Evolutionary conservation across 2,329 filamentous ascomycete species (phyloP).

Genomic region (Apiospora arundinis): DNA sequence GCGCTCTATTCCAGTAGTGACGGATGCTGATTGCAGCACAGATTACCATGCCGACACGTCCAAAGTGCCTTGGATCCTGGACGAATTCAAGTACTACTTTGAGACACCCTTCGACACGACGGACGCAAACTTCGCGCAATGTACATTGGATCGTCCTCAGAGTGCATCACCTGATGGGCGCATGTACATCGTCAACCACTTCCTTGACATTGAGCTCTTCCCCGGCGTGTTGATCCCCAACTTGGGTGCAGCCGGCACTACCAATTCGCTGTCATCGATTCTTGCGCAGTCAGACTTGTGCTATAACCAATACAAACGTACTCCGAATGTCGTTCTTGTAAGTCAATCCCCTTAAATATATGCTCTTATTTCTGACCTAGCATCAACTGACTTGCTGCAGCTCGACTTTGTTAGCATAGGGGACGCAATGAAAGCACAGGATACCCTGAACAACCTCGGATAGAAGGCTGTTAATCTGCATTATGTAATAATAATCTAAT

Average conservation of each 20-base stretch:
- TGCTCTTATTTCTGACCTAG: neutral
- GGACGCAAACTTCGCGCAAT: constrained; percentile 65
- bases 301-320: constrained; percentile 36
- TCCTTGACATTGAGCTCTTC: constrained; percentile 40
- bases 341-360: constrained; percentile 28
- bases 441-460: constrained; percentile 9
- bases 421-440: constrained; percentile 19
- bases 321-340: constrained; percentile 48
- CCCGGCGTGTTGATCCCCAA: constrained; percentile 46
- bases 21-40: constrained; percentile 38
- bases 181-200: constrained; percentile 54
- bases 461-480: neutral
- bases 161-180: constrained; percentile 45
- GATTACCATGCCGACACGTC: constrained; percentile 63
- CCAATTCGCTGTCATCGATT: constrained; percentile 54
- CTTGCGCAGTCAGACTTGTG: constrained; percentile 48
- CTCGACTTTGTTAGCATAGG: constrained; percentile 19
- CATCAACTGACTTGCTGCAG: constrained; percentile 14
- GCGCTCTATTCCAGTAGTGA: neutral
- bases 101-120: constrained; percentile 75
- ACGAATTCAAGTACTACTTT: constrained; percentile 71
- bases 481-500: neutral
- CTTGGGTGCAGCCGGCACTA: constrained; percentile 43
- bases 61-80: constrained; percentile 66
- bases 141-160: constrained; percentile 67